phyloP scores from a whole-genome alignment of 73 alveolate genomes.

The Paramecium sexaurelia region DNA sequence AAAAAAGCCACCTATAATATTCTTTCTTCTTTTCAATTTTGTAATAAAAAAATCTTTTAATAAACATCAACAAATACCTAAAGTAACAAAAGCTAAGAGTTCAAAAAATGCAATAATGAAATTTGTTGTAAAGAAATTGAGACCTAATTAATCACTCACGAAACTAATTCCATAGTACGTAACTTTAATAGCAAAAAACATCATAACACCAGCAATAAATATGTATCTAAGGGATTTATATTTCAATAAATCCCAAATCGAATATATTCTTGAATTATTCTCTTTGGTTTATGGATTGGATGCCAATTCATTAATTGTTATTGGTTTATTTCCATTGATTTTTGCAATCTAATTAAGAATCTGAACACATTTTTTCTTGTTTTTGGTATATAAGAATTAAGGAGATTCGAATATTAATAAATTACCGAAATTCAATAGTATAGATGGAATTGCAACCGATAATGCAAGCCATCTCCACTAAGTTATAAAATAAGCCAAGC shows the following conservation, averaged over 20 bases:
- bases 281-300: not conserved
- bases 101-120: constrained; percentile 58
- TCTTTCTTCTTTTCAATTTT: constrained; percentile 41
- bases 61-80: constrained; percentile 28
- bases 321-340: constrained; percentile 6
- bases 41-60: constrained; percentile 24
- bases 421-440: constrained; percentile 21
- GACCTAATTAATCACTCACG: constrained; percentile 56
- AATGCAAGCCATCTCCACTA: constrained; percentile 57
- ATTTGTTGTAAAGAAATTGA: constrained; percentile 26
- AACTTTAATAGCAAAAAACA: constrained; percentile 61
- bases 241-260: constrained; percentile 54
- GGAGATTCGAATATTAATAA: constrained; percentile 64
- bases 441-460: constrained; percentile 31
- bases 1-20: constrained; percentile 38
- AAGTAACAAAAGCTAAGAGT: constrained; percentile 46
- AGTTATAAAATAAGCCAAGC: constrained; percentile 41
- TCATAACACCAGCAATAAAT: constrained; percentile 31
- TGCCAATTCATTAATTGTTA: not conserved
- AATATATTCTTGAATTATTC: constrained; percentile 33
- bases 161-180: constrained; percentile 68
- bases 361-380: constrained; percentile 29
- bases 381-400: constrained; percentile 51
- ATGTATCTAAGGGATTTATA: constrained; percentile 46
- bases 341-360: constrained; percentile 54